Base-by-base conservation (phyloP, 495 filamentous ascomycete species). In the Parathielavia appendiculata region DNA sequence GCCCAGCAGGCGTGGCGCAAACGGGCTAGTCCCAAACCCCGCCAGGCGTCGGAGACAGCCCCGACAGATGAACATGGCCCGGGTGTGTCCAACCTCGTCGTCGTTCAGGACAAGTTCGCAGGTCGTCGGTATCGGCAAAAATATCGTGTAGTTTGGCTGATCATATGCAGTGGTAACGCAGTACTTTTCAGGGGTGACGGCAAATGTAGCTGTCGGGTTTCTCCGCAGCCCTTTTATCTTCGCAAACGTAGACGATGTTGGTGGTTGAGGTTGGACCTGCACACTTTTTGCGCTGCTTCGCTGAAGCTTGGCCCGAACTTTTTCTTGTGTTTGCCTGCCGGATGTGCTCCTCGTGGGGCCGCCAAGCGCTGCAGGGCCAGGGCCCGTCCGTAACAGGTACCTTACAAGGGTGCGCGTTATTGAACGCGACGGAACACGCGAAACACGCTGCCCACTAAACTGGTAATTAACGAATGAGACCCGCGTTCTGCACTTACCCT, bases 21-120 rank as follows among this genome's bases (percentile, higher is more conserved):
- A 5, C 0, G 59, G 46, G 34, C 32, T 55, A 16, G 48, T 11
- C 20, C 54, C n/a, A 14, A 67, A 45, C 5, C 62, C 62, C 51
- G 54, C 69, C 13, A 63, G 51, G 49, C 34, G 52, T 36, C 68
- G 65, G 36, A 69, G 56, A 39, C 75, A 78, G 30, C 69, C 62
- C 39, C 68, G 65, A 50, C 76, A 76, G 52, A 69, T 65, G 49
- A 72, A 76, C 76, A 77, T 79, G 60, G 51, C 54, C 49, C 35
- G 49, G 30, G 17, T n/a, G 22, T 16, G 17, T n/a, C n/a, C n/a
- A n/a, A n/a, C n/a, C n/a, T n/a, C 19, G 53, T 26, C 26, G 17
- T 12, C 19, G 8, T 1, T 23, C 53, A 30, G 20, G 35, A 11
- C 46, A 36, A 8, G 36, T 39, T 54, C 22, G 26, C 32, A 12